Percentiles rank a stretch among this genome's conserved stretches.
Evolutionary conservation across 805 yeast genomes (phyloP).

Genomic region (Candida incommunis): DNA sequence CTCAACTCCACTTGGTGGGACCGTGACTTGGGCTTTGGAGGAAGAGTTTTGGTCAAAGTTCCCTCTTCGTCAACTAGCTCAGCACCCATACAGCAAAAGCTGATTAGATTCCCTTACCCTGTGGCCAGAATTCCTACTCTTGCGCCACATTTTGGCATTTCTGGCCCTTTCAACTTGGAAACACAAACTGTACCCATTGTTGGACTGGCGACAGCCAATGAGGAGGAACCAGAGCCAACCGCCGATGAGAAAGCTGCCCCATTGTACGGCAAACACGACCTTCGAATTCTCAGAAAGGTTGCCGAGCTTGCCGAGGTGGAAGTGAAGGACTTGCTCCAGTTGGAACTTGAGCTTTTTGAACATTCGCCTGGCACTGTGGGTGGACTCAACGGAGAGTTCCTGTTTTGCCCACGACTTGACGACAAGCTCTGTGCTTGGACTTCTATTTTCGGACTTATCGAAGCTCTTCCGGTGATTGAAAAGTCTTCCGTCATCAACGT

Average conservation of each 20-base stretch:
- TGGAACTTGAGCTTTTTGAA: conserved; percentile 71
- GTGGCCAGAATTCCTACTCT: conserved; percentile 70
- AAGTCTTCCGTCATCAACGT: conserved; percentile 24
- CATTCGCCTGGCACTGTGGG: conserved; percentile 69
- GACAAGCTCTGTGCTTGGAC: conserved; percentile 74
- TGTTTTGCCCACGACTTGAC: conserved; percentile 73
- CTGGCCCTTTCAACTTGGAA: conserved; percentile 63
- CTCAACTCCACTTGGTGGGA: conserved; percentile 52
- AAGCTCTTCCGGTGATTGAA: conserved; percentile 25
- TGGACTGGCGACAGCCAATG: conserved; percentile 33
- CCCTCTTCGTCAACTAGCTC: no score
- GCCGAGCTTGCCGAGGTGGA: conserved; percentile 44
- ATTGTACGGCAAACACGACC: conserved; percentile 51
- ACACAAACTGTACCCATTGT: conserved; percentile 71
- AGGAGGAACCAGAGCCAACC: conserved; percentile 26
- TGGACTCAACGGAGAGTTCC: conserved; percentile 62
- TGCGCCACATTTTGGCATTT: conserved; percentile 79
- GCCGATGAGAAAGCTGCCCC: conserved; percentile 57
- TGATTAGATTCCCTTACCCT: conserved; percentile 26
- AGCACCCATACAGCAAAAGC: conserved; percentile 22
- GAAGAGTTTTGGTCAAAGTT: conserved; percentile 46
- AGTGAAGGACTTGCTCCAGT: conserved; percentile 48
- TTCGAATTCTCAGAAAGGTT: conserved; percentile 52
- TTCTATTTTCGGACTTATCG: conserved; percentile 47
- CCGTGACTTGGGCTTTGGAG: conserved; percentile 77